Evolutionary conservation across 2,329 filamentous ascomycete species (phyloP).

Genomic region (Diaporthe ampelina): DNA sequence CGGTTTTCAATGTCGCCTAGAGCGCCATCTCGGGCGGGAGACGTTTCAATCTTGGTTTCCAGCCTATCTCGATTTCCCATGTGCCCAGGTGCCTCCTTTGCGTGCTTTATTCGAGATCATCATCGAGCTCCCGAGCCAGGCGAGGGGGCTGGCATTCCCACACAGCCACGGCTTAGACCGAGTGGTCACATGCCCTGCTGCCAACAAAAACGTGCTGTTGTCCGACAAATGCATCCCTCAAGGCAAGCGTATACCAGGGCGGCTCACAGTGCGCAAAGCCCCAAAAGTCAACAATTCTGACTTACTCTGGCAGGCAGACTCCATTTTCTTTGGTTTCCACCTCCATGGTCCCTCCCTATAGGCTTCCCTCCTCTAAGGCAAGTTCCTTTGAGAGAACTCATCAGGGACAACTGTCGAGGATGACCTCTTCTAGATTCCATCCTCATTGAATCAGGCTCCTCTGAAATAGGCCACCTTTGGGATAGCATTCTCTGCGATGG

Average conservation of each 20-base stretch:
- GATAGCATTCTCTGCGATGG: neutral
- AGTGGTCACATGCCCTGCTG: neutral
- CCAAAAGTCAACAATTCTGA: neutral
- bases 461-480: no score
- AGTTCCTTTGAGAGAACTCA: neutral
- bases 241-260: neutral
- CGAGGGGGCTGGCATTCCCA: neutral
- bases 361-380: neutral
- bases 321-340: neutral
- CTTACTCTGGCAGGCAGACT: neutral
- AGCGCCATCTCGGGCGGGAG: neutral
- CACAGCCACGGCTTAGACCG: neutral
- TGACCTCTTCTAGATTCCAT: no score
- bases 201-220: neutral
- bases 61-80: neutral
- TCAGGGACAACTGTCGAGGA: no score
- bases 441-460: no score
- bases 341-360: no score
- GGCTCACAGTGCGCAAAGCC: neutral
- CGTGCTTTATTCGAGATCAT: neutral
- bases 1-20: slow-evolving; percentile 19
- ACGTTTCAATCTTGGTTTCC: slow-evolving; percentile 7
- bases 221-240: neutral
- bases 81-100: neutral
- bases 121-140: neutral